Evolutionary conservation across 225 moss, liverwort and hornwort species (phyloP).

Genomic region (Lunularia cruciata): DNA sequence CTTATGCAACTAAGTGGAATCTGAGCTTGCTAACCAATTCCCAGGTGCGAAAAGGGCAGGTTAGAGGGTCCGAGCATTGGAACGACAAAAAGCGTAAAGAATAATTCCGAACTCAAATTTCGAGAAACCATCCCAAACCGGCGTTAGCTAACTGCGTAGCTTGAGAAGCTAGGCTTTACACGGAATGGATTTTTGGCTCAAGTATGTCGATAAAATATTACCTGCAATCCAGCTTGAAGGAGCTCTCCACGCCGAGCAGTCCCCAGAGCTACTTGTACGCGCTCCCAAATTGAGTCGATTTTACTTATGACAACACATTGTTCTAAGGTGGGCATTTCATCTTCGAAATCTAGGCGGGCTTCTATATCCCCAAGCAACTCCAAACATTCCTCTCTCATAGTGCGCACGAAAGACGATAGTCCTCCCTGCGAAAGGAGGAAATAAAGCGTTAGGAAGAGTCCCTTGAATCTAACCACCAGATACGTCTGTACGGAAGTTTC

Average conservation of each 20-base stretch:
- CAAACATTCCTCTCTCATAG: conserved; percentile 76
- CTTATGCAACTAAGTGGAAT: no score
- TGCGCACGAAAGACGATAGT: conserved; percentile 68
- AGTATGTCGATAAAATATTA: conserved; percentile 33
- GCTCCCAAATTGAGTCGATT: conserved; percentile 62
- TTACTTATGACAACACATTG: conserved; percentile 53
- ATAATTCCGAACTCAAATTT: no score
- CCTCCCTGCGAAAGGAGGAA: conserved; percentile 62
- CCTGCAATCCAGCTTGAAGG: conserved; percentile 87
- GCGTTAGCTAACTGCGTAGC: no score
- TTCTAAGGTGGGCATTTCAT: conserved; percentile 87
- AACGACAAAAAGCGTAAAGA: no score
- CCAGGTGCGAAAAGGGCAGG: no score
- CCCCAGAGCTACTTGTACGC: conserved; percentile 73
- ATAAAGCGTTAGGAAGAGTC: neutral
- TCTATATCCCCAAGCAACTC: conserved; percentile 94
- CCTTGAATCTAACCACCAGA: neutral
- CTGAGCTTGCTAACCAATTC: no score
- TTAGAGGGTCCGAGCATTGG: no score
- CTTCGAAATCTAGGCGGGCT: conserved; percentile 93
- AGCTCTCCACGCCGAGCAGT: conserved; percentile 80
- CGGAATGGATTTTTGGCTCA: no score
- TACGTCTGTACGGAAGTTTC: no score
- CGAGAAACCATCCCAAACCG: no score
- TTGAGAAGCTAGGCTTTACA: no score